A percentile compares a stretch with the other conserved stretches of the same genome.
These are phyloP conservation scores for Pseudophaeomoniella oleicola DNA, from an alignment of 2,329 filamentous ascomycete genomes.

Conservation along the genomic window DNA sequence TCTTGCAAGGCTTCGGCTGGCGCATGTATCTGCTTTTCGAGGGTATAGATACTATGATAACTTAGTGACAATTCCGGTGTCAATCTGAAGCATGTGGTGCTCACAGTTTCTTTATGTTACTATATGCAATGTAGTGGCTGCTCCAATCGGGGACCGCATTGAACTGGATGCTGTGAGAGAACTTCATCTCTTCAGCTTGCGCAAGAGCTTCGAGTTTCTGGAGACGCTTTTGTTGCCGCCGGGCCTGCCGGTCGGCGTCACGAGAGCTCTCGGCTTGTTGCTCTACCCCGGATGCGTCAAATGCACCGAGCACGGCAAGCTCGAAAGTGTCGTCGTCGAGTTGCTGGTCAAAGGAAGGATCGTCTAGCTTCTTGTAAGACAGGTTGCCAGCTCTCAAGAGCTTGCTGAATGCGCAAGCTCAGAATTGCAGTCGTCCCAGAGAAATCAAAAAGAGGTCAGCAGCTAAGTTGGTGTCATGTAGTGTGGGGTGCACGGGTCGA, in stretches of 20 bases:
- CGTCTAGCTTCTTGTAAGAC: not conserved
- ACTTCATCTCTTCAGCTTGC: conserved; percentile 59
- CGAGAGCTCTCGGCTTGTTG: not conserved
- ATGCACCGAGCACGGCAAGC: not conserved
- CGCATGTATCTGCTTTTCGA: conserved; percentile 72
- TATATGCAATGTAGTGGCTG: conserved; percentile 94
- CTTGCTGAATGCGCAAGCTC: not conserved
- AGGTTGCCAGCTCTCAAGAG: not conserved
- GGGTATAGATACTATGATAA: conserved; percentile 64
- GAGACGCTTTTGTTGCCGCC: conserved; percentile 7
- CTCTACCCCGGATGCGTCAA: not conserved
- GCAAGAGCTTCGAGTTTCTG: conserved; percentile 10
- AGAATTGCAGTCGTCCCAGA: too few relatives aligned
- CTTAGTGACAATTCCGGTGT: conserved; percentile 4
- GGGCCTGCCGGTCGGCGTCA: conserved; percentile 1
- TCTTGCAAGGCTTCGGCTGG: conserved; percentile 42
- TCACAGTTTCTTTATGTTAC: conserved; percentile 95
- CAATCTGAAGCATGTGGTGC: conserved; percentile 20
- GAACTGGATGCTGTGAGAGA: conserved; percentile 98
- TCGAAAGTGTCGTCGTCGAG: not conserved
- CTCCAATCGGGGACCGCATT: conserved; percentile 99
- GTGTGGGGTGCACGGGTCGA: too few relatives aligned
- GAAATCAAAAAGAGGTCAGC: too few relatives aligned
- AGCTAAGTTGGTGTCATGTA: too few relatives aligned
- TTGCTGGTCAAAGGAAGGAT: not conserved